Conservation (phyloP, 805 yeast genomes). For the Ogataea wickerhamii region DNA sequence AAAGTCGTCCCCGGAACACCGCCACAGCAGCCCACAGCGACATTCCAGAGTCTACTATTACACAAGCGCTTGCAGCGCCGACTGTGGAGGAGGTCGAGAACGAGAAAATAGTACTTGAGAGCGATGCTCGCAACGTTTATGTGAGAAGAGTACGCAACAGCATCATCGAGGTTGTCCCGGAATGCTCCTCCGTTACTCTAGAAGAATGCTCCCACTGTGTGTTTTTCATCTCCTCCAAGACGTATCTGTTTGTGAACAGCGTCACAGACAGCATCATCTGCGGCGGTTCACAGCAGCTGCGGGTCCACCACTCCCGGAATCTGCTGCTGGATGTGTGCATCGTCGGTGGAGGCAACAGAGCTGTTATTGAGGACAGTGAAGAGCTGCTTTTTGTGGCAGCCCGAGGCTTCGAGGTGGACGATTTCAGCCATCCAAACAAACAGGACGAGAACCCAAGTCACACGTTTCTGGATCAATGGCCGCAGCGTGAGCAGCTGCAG, state of each 20-base stretch:
- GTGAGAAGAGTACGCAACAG: constrained; percentile 11
- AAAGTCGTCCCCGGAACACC: background rate
- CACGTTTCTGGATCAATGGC: constrained; percentile 5
- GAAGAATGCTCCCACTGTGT: constrained; percentile 14
- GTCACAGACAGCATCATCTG: constrained; percentile 12
- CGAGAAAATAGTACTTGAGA: background rate
- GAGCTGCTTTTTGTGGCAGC: constrained; percentile 11
- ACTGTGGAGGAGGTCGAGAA: background rate
- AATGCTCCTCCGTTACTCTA: constrained; percentile 18
- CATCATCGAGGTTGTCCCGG: constrained; percentile 11
- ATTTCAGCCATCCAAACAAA: constrained; percentile 26
- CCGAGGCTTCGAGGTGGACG: constrained; percentile 23
- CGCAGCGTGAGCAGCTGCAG: background rate
- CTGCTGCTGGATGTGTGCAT: constrained; percentile 14
- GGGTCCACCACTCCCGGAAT: constrained; percentile 21
- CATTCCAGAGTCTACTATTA: background rate
- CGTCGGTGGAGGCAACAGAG: constrained; percentile 13
- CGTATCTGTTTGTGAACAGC: constrained; percentile 20
- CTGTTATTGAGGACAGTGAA: constrained; percentile 26
- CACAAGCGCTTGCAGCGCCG: background rate
- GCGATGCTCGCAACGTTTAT: constrained; percentile 5
- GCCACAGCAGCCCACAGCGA: background rate
- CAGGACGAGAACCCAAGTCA: constrained; percentile 19
- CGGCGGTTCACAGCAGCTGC: constrained; percentile 26
- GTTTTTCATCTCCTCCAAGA: constrained; percentile 15